Evolutionary conservation across 2,329 filamentous ascomycete genomes (phyloP).

Genomic region (Dendrostoma leiphaemia): DNA sequence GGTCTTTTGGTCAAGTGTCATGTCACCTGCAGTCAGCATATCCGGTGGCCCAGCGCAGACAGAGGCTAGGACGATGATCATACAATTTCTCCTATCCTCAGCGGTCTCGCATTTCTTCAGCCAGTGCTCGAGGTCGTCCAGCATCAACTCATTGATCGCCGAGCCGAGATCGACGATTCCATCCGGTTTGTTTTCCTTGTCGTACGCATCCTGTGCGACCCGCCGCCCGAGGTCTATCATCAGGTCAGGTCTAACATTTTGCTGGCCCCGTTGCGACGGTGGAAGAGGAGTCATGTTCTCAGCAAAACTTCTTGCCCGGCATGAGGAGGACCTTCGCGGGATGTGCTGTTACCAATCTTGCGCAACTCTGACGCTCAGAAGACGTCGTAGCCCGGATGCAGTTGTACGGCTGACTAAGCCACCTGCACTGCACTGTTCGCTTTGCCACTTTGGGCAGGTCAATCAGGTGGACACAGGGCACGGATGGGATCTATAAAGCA

Average conservation of each 20-base stretch:
- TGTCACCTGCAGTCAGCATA: too few species aligned
- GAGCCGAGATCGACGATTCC: constrained; percentile 16
- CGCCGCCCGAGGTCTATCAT: constrained; percentile 16
- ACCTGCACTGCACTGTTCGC: neutral
- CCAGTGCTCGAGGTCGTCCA: constrained; percentile 12
- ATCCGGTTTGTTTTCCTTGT: constrained; percentile 9
- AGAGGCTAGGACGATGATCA: neutral
- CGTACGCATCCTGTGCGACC: constrained; percentile 8
- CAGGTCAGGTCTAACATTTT: constrained; percentile 12
- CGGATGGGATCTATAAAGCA: too few species aligned
- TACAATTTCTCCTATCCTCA: constrained; percentile 11
- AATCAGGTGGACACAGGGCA: too few species aligned
- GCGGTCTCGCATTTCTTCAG: constrained; percentile 1
- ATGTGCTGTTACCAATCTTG: constrained; percentile 53
- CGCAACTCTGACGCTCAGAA: constrained; percentile 58
- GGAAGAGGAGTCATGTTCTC: constrained; percentile 11
- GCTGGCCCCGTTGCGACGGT: constrained; percentile 11
- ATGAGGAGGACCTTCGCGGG: constrained; percentile 53
- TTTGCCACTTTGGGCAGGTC: constrained; percentile 4
- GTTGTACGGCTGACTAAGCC: constrained; percentile 10
- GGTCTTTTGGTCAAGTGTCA: neutral
- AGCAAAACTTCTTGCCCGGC: constrained; percentile 60
- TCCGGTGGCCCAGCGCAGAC: too few species aligned
- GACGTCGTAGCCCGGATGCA: constrained; percentile 51
- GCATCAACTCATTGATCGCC: constrained; percentile 13